Conservation (phyloP, 1,284 basidiomycete genomes). For the Amylostereum areolatum region DNA sequence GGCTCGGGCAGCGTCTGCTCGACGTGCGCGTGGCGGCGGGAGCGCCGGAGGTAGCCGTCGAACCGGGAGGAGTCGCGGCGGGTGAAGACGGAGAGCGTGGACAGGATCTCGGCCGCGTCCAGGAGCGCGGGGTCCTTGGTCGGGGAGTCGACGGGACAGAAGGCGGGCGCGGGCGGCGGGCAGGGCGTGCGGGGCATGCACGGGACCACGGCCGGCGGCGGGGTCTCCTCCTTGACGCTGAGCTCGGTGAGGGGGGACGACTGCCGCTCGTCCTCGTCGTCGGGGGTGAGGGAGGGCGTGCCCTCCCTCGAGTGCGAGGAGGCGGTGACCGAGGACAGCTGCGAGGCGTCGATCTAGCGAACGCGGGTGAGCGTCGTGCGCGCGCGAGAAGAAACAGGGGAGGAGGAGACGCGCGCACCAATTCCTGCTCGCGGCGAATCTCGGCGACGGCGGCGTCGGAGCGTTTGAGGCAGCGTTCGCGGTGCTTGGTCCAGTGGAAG, state of each 20-base stretch:
- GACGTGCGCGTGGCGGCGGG: conserved; percentile 14
- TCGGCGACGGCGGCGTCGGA: conserved; percentile 15
- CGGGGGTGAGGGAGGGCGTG: conserved; percentile 24
- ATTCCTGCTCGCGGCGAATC: conserved; percentile 13
- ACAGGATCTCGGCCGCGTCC: neutral
- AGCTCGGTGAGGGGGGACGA: conserved; percentile 1
- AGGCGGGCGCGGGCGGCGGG: too few relatives aligned
- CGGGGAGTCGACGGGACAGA: too few relatives aligned
- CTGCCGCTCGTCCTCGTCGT: conserved; percentile 24
- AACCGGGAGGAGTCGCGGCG: conserved; percentile 14
- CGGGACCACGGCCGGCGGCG: neutral
- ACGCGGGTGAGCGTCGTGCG: too few relatives aligned
- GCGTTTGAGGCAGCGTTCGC: conserved; percentile 44
- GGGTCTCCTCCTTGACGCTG: conserved; percentile 6
- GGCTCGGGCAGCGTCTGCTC: conserved; percentile 10
- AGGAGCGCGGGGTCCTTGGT: too few relatives aligned
- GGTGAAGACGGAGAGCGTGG: conserved; percentile 8
- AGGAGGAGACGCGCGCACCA: too few relatives aligned
- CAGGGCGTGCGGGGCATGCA: too few relatives aligned
- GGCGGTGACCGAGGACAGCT: conserved; percentile 1
- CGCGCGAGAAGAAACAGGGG: too few relatives aligned
- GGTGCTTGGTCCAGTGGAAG: conserved; percentile 63
- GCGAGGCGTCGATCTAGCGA: neutral
- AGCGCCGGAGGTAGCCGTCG: conserved; percentile 18
- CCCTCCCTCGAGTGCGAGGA: conserved; percentile 4